Evolutionary conservation across 2,329 filamentous ascomycete genomes (phyloP), one percentile per base, ranked within the genome.

Genomic region (Ascomycota sp.): DNA sequence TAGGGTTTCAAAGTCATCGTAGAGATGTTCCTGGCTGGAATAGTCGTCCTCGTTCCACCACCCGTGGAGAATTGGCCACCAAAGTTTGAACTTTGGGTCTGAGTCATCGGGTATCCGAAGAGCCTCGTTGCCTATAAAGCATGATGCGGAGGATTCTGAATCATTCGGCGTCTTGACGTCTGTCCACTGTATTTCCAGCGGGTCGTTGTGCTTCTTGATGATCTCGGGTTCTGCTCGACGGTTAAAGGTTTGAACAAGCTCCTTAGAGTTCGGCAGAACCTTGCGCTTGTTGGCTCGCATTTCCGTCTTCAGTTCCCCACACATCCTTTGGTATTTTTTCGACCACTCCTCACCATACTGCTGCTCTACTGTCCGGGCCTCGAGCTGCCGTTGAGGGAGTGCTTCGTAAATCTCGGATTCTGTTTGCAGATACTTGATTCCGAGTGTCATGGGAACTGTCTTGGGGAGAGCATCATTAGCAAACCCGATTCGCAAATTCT

Each of bases 401-500:
- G 76, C 75, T 38, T 77, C 76, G 43, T 79, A 61, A 51, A 81
- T 75, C 46, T 95, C 82, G 11, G 79, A 75, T 53, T 98, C 89
- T 34, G 74, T 85, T 43, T 74, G 67, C 6, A 67, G 59, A 41
- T 78, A 78, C 45, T 74, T 80, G 22, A 77, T 74, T 15, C 86
- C 89, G 37, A 95, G 75, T 2, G 81, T 75, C 78, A 92, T 94
- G 5, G 89, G 86, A 25, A 95, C 70, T 1, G 83, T 91, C 55
- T 89, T 93, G 6, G 89, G 89, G 5, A 98, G 59, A 5, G 85
- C 86, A 54, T 98, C 89, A 43, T 80, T 93, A n/a, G 86, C 85
- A 35, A 95, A 72, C 0, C 89, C 89, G 42, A 98, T 85, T 28
- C 89, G 73, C 37, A 98, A 57, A 39, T 95, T 95, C 52, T 95